Conservation (phyloP, 331 rosid genomes). For the Spiraea crenata region DNA sequence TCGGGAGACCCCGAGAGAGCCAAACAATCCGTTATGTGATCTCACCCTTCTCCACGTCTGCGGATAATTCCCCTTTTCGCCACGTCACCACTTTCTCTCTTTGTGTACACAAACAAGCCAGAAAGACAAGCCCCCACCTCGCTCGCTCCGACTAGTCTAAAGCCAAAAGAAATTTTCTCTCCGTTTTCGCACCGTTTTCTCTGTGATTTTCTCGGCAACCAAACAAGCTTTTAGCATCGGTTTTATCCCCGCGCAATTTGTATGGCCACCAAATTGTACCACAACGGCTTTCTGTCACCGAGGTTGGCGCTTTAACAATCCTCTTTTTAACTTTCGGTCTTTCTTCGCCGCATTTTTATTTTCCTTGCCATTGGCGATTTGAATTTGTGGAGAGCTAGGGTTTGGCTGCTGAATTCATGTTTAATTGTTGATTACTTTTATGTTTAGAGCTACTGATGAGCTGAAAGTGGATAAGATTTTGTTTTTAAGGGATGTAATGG, state of each 20-base stretch:
- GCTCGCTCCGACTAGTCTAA: no score
- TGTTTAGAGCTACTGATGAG: constrained; percentile 26
- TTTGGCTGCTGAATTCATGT: not conserved
- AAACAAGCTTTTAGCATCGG: not conserved
- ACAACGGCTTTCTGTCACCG: constrained; percentile 31
- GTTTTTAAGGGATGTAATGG: not conserved
- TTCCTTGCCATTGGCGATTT: not conserved
- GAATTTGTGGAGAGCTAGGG: not conserved
- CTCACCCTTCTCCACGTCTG: constrained; percentile 42
- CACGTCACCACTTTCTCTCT: constrained; percentile 33
- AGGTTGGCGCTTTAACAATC: constrained; percentile 29
- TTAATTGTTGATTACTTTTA: not conserved
- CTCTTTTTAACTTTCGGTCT: no score
- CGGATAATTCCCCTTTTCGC: constrained; percentile 31
- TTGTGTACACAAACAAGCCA: not conserved
- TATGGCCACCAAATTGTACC: constrained; percentile 46
- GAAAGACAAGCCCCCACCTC: no score
- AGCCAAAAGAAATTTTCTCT: not conserved
- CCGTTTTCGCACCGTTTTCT: constrained; percentile 3
- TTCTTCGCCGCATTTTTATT: not conserved
- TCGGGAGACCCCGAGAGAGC: not conserved
- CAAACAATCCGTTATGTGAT: constrained; percentile 32
- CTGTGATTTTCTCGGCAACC: constrained; percentile 6
- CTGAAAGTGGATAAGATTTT: not conserved
- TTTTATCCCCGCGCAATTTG: not conserved